These are phyloP conservation scores for Macaranga tanarius DNA, from an alignment of 441 rosid genomes.

Conservation along the genomic window DNA sequence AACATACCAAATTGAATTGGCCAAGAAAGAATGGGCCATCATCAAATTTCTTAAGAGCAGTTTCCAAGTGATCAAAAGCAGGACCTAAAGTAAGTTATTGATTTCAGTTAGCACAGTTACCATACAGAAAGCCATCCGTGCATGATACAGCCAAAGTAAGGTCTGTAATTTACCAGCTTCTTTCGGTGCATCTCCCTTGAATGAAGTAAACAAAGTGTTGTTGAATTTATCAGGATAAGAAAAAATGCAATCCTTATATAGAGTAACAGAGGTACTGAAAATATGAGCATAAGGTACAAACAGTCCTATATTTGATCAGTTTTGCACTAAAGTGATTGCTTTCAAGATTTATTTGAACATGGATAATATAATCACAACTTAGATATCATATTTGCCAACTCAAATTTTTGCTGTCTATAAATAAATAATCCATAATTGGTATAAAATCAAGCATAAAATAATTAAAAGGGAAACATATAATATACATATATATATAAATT, in stretches of 20 bases:
- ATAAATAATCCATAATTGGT: no score
- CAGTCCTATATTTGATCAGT: constrained; percentile 13
- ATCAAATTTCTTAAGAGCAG: constrained; percentile 57
- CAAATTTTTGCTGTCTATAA: not conserved
- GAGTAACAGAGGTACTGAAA: no score
- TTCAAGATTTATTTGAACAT: no score
- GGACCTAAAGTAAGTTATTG: constrained; percentile 41
- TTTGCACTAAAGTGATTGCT: no score
- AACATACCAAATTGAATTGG: constrained; percentile 65
- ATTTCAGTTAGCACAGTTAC: constrained; percentile 4
- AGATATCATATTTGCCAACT: no score
- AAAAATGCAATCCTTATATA: constrained; percentile 50
- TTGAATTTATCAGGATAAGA: constrained; percentile 51
- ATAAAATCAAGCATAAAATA: no score
- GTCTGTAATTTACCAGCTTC: constrained; percentile 50
- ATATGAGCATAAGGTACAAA: no score
- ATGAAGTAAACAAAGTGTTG: constrained; percentile 38
- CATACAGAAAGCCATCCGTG: not conserved
- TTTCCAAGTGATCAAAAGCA: constrained; percentile 71
- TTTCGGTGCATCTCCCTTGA: constrained; percentile 54
- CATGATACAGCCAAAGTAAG: not conserved
- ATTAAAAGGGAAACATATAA: no score
- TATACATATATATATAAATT: no score
- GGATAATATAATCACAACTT: not conserved
- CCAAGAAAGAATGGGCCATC: constrained; percentile 93